Percentiles rank a stretch among this genome's conserved stretches.
These are phyloP conservation scores for Leccinum uliginosum DNA, from an alignment of 768 basidiomycete species.

Conservation along the genomic window DNA sequence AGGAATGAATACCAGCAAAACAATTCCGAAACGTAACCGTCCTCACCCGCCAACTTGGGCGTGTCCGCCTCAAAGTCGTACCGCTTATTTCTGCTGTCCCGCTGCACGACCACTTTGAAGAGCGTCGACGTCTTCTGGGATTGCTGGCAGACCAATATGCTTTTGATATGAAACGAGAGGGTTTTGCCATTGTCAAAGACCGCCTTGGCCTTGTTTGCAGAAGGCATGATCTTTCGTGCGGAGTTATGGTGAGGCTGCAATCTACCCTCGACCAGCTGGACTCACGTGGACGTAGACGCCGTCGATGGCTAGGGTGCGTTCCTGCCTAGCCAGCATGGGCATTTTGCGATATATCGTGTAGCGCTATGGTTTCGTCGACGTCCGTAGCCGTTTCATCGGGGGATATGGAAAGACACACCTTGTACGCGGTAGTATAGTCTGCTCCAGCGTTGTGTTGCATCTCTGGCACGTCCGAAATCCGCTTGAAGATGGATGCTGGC, in stretches of 20 bases:
- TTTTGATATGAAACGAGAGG: conserved; percentile 87
- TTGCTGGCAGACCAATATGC: conserved; percentile 79
- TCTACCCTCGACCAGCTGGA: neutral
- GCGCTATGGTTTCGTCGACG: conserved; percentile 47
- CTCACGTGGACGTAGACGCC: conserved; percentile 88
- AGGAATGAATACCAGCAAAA: neutral
- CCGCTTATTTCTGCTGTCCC: conserved; percentile 74
- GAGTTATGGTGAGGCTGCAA: conserved; percentile 4
- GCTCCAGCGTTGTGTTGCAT: conserved; percentile 54
- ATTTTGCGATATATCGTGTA: conserved; percentile 92
- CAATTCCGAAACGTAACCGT: neutral
- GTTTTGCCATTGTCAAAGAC: conserved; percentile 91
- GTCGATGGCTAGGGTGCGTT: conserved; percentile 89
- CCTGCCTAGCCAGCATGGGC: conserved; percentile 90
- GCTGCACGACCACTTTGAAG: conserved; percentile 86
- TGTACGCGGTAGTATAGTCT: conserved; percentile 84
- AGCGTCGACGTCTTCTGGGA: conserved; percentile 72
- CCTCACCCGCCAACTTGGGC: conserved; percentile 72
- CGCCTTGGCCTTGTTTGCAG: conserved; percentile 68
- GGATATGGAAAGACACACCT: conserved; percentile 41
- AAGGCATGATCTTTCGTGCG: conserved; percentile 76
- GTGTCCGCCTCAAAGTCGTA: conserved; percentile 98
- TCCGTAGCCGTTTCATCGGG: neutral
- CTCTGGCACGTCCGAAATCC: conserved; percentile 65
- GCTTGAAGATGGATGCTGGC: conserved; percentile 89